Conservation (phyloP, 1,284 basidiomycete species). For the Cutaneotrichosporon mucoides region DNA sequence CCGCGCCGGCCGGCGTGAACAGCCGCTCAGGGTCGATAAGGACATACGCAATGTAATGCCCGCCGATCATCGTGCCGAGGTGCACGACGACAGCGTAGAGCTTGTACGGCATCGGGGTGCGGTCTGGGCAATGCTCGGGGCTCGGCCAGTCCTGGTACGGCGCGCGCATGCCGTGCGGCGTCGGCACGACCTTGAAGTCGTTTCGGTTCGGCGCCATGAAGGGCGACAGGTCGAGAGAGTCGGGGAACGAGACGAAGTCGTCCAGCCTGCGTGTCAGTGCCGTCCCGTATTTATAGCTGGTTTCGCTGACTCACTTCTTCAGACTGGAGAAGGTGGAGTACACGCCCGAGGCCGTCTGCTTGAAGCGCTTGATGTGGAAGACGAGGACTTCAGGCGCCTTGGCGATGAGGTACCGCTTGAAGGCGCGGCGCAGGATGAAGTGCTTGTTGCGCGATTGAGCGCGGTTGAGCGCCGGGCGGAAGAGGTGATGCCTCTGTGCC, state of each 20-base stretch:
- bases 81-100: conserved; percentile 74
- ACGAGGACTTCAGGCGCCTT: conserved; percentile 82
- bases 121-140: conserved; percentile 39
- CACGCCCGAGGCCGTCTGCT: conserved; percentile 56
- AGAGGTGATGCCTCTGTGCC: conserved; percentile 2
- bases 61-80: conserved; percentile 78
- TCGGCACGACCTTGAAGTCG: conserved; percentile 44
- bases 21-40: conserved; percentile 43
- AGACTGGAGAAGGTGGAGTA: conserved; percentile 42
- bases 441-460: conserved; percentile 28
- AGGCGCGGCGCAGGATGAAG: conserved; percentile 71
- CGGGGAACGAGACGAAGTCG: conserved; percentile 83
- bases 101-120: conserved; percentile 40
- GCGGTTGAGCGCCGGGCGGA: conserved; percentile 8
- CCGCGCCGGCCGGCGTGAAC: conserved; percentile 18
- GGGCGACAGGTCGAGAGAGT: conserved; percentile 74
- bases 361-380: conserved; percentile 89
- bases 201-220: conserved; percentile 69
- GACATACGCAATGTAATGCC: conserved; percentile 74
- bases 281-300: no score
- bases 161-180: conserved; percentile 31
- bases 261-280: conserved; percentile 60
- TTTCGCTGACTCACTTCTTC: conserved; percentile 39
- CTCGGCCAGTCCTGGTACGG: conserved; percentile 47
- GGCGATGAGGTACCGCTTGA: conserved; percentile 88